Conservation (phyloP, 2,329 filamentous ascomycete species). For the Phaeosphaeria sp. region DNA sequence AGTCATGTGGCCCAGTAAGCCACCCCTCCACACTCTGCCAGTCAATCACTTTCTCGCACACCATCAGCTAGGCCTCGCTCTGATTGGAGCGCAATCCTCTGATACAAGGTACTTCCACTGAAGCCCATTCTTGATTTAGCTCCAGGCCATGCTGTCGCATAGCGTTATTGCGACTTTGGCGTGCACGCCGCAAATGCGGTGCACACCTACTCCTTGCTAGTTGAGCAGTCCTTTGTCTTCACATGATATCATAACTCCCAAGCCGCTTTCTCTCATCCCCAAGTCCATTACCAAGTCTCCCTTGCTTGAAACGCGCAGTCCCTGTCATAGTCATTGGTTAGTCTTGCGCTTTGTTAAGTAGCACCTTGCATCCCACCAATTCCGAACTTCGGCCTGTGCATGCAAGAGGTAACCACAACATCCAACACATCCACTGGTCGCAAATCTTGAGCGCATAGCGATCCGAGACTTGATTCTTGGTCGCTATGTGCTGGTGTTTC, state of each 20-base stretch:
- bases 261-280: constrained; percentile 25
- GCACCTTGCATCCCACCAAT: constrained; percentile 33
- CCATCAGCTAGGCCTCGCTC: constrained; percentile 32
- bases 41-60: constrained; percentile 46
- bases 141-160: constrained; percentile 44
- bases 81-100: constrained; percentile 41
- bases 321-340: constrained; percentile 29
- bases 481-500: constrained; percentile 48
- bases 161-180: constrained; percentile 39
- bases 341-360: constrained; percentile 36
- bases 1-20: constrained; percentile 49
- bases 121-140: constrained; percentile 45
- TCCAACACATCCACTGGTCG: constrained; percentile 18
- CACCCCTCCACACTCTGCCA: constrained; percentile 44
- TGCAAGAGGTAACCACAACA: constrained; percentile 24
- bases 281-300: constrained; percentile 19
- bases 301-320: constrained; percentile 35
- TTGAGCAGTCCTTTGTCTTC: constrained; percentile 28
- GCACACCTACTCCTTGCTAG: constrained; percentile 30
- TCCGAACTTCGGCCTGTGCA: constrained; percentile 36
- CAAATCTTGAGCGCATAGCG: constrained; percentile 33
- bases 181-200: constrained; percentile 36
- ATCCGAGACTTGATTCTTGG: constrained; percentile 29
- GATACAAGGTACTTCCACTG: constrained; percentile 45
- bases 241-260: constrained; percentile 41